Base-by-base conservation (phyloP, 306 rosid genomes). In the Albizia julibrissin region DNA sequence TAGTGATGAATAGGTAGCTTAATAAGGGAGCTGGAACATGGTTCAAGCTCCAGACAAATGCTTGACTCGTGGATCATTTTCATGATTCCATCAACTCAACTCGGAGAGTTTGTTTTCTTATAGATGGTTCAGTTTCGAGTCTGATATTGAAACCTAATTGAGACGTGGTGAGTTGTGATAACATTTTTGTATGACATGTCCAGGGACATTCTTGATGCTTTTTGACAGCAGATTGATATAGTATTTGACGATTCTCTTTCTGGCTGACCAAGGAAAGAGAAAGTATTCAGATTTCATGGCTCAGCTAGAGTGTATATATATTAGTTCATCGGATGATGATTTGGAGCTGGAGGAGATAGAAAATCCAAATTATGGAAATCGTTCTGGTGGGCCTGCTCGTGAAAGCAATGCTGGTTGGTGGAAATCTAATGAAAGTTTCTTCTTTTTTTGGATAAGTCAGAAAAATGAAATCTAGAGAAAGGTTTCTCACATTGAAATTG, bases 311-410 rank as follows among this genome's bases (percentile, higher is more conserved):
- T 69, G 15, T 24, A 93, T 95, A 87, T 88, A 85, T 69, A 90
- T 94, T 73, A 93, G 89, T 90, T 95, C 98, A 40, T 95, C 99
- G 2, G 99, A 95, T 85, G 94, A 93, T 85, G 99, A 95, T 3
- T 26, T 86, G 75, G 97, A 90, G 77, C 34, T 88, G 73, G 97
- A 90, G 81, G 88, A 81, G 81, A 84, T 87, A 78, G 89, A 85
- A 58, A 91, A 80, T 81, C 80, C 87, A 8, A 40, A 47, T 77
- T 15, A 75, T 73, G 90, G 97, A 84, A 62, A 15, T 79, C 91
- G 85, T 81, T 96, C 99, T 31, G 37, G 13, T 14, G 90, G 93
- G 90, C 89, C 92, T 77, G 37, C 86, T 56, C 50, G 74, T 71
- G 74, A 72, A 70, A 86, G 82, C 70, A 82, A 76, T 73, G 62